phyloP scores from a whole-genome alignment of 75 land plant genomes.

The Gnetum montanum region DNA sequence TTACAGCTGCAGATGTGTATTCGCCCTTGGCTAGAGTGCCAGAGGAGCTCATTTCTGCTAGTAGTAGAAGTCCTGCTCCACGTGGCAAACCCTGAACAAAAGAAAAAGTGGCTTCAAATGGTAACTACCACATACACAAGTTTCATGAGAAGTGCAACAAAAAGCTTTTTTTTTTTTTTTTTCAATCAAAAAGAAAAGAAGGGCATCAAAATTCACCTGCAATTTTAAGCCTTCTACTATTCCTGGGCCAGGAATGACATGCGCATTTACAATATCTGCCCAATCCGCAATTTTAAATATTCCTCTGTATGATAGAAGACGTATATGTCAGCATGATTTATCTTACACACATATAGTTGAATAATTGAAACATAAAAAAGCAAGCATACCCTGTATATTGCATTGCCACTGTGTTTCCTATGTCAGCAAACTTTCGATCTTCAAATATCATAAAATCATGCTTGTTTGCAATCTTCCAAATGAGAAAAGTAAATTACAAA shows the following conservation, averaged over 20 bases:
- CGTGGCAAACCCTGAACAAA: constrained; percentile 53
- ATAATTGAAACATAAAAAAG: too few species aligned
- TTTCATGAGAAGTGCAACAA: not conserved
- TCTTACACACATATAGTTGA: too few species aligned
- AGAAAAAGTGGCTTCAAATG: not conserved
- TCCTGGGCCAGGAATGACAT: constrained; percentile 89
- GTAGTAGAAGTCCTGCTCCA: constrained; percentile 76
- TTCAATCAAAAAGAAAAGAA: too few species aligned
- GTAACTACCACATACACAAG: not conserved
- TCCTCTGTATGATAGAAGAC: constrained; percentile 48
- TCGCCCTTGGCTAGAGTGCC: constrained; percentile 90
- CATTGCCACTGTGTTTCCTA: constrained; percentile 97
- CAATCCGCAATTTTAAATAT: constrained; percentile 80
- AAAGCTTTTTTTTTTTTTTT: too few species aligned
- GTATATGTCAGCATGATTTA: too few species aligned
- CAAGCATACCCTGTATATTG: constrained; percentile 92
- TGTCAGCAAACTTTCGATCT: constrained; percentile 98
- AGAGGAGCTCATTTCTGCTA: constrained; percentile 96
- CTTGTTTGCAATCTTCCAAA: constrained; percentile 92
- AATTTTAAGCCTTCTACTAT: constrained; percentile 88
- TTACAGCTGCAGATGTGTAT: constrained; percentile 84
- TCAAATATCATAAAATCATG: constrained; percentile 92
- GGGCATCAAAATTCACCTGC: constrained; percentile 34
- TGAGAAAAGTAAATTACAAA: too few species aligned
- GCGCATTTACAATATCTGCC: constrained; percentile 95